Evolutionary conservation across 495 filamentous ascomycete genomes (phyloP).

Genomic region (Schizothecium vesticola): DNA sequence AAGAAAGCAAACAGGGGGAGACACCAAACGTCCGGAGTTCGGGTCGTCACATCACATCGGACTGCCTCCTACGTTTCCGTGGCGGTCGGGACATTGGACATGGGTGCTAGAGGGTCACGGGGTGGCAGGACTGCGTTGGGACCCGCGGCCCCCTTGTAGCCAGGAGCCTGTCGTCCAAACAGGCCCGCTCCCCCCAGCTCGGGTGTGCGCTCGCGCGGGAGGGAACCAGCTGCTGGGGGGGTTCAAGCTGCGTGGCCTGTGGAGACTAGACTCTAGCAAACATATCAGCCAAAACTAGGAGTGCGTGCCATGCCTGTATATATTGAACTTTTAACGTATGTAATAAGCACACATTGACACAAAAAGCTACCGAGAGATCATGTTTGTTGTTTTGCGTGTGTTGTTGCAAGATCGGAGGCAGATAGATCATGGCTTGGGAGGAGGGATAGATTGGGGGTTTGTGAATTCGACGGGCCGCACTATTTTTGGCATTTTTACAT

Average conservation of each 20-base stretch:
- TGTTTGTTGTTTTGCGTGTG: not conserved
- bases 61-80: not conserved
- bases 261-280: not conserved
- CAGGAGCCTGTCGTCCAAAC: not conserved
- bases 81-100: not conserved
- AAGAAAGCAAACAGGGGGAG: not conserved
- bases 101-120: not conserved
- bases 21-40: not conserved
- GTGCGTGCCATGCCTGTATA: not conserved
- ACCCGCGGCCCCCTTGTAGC: not conserved
- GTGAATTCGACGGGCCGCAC: not conserved
- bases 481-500: not conserved
- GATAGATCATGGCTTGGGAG: not conserved
- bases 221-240: not conserved
- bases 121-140: not conserved
- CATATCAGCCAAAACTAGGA: not conserved
- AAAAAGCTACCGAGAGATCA: not conserved
- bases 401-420: not conserved
- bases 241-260: not conserved
- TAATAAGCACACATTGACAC: not conserved
- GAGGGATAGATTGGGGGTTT: not conserved
- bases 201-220: not conserved
- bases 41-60: not conserved
- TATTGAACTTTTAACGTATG: not conserved
- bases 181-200: not conserved